Conservation (phyloP, 345 rosid genomes). For the Populus ilicifolia region DNA sequence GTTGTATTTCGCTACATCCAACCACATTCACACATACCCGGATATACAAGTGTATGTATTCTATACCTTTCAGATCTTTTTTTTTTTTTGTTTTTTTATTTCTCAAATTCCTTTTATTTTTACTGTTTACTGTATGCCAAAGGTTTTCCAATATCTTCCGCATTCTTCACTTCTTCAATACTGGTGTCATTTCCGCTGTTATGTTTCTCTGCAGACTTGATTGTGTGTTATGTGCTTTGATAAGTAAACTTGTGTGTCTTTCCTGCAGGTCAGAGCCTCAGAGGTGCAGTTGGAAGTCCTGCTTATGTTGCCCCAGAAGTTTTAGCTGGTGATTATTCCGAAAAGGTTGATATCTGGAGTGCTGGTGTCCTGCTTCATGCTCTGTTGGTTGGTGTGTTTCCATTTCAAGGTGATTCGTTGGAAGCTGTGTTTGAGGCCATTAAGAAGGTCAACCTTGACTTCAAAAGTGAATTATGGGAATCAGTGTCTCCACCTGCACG, state of each 20-base stretch:
- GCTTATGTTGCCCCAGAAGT: slow-evolving; percentile 18
- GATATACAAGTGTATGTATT: neutral
- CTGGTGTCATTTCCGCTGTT: neutral
- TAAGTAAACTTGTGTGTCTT: neutral
- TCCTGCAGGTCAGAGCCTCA: slow-evolving; percentile 12
- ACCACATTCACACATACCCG: neutral
- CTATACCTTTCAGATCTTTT: neutral
- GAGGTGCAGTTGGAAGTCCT: slow-evolving; percentile 15
- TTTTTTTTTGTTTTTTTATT: neutral
- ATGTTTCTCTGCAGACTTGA: neutral
- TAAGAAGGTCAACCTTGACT: slow-evolving; percentile 13
- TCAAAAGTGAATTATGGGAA: slow-evolving; percentile 15
- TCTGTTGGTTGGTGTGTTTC: slow-evolving; percentile 13
- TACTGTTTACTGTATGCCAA: neutral
- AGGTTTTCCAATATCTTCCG: neutral
- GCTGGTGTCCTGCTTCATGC: slow-evolving; percentile 18
- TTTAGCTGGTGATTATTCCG: slow-evolving; percentile 11
- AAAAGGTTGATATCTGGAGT: slow-evolving; percentile 21
- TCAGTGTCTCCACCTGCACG: slow-evolving; percentile 9
- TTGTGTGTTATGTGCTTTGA: neutral
- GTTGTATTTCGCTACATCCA: neutral
- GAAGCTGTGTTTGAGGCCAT: slow-evolving; percentile 12
- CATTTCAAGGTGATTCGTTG: slow-evolving; percentile 17
- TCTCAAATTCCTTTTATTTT: neutral
- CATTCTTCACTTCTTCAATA: neutral